Base-by-base conservation (phyloP, 2,329 filamentous ascomycete genomes). In the Neofusicoccum ribis region DNA sequence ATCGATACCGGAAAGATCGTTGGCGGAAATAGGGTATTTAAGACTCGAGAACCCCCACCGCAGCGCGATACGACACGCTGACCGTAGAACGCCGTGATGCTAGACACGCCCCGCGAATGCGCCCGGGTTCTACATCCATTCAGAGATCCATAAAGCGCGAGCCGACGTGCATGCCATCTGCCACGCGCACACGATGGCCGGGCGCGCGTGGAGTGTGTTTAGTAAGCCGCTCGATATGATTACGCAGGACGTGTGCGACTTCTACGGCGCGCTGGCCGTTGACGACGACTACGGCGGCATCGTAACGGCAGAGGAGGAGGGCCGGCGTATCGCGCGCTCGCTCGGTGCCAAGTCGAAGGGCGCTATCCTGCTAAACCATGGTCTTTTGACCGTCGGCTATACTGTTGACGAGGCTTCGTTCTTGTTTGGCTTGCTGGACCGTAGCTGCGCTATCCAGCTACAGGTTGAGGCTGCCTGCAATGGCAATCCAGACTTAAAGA, bases 401-500 rank as follows among this genome's bases (percentile, higher is more conserved):
- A 92, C 89, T 0, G 89, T 92, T 1, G 90, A 92, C 72, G 90
- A 92, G 76, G 89, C 90, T 1, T 87, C 87, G 0, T 92, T 88
- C 74, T 75, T 91, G 56, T 90, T 91, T 72, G 87, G 86, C 0
- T 77, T 89, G 47, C 81, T 91, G 73, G 90, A 92, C 74, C 82
- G 88, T 54, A 87, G 85, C 50, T 92, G 89, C 73, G 83, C 86
- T 63, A 84, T 90, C 41, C 89, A 92, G 77, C 78, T 91, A 60
- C 79, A 83, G 69, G 86, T 88, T 43, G 90, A 92, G 77, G 88
- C 89, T 0, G 88, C 89, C 0, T 49, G 46, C 17, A 49, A 49
- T 27, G 46, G 46, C 20, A 49, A 49, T 27, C 46, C 46, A 4
- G 27, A 27, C 46, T 20, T 49, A 17, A 49, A 49, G 46, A 49